phyloP scores from a whole-genome alignment of 1,139 yeast genomes.

The Saccharomyces hybrid region DNA sequence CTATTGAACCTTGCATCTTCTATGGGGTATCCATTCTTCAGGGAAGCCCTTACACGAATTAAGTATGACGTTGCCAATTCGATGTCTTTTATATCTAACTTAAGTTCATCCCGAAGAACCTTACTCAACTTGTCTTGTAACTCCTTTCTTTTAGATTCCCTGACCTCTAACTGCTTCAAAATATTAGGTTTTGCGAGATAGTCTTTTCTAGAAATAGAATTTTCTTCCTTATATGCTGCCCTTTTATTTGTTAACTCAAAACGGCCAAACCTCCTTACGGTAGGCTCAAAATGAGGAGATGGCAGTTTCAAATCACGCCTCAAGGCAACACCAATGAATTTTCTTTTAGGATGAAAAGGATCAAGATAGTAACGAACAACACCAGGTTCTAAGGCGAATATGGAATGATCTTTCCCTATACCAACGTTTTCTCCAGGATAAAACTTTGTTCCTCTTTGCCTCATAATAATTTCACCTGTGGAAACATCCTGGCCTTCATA shows the following conservation, averaged over 20 bases:
- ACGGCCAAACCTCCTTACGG: slow-evolving; percentile 78
- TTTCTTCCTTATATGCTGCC: slow-evolving; percentile 28
- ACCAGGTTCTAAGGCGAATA: slow-evolving; percentile 88
- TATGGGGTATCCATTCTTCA: slow-evolving; percentile 43
- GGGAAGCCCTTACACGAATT: slow-evolving; percentile 40
- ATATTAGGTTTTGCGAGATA: slow-evolving; percentile 47
- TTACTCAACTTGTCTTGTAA: slow-evolving; percentile 26
- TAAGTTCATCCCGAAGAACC: slow-evolving; percentile 25
- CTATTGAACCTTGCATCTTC: slow-evolving; percentile 55
- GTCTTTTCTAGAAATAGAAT: slow-evolving; percentile 38
- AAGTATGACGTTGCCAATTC: slow-evolving; percentile 48
- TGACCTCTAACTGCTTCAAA: slow-evolving; percentile 33
- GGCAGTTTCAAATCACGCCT: slow-evolving; percentile 60
- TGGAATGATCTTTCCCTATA: slow-evolving; percentile 90
- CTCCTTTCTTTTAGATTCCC: slow-evolving; percentile 36
- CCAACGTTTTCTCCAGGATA: slow-evolving; percentile 92
- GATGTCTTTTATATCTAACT: slow-evolving; percentile 31
- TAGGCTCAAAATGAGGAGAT: slow-evolving; percentile 81
- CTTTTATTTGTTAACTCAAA: slow-evolving; percentile 43
- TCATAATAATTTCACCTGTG: slow-evolving; percentile 84
- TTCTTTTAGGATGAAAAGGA: slow-evolving; percentile 95
- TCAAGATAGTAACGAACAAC: slow-evolving; percentile 83
- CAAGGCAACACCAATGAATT: slow-evolving; percentile 82
- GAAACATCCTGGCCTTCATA: slow-evolving; percentile 56
- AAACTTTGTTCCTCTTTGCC: slow-evolving; percentile 95